These are phyloP conservation scores for Blastobotrys attinorum DNA, from an alignment of 805 yeast genomes.

Conservation along the genomic window DNA sequence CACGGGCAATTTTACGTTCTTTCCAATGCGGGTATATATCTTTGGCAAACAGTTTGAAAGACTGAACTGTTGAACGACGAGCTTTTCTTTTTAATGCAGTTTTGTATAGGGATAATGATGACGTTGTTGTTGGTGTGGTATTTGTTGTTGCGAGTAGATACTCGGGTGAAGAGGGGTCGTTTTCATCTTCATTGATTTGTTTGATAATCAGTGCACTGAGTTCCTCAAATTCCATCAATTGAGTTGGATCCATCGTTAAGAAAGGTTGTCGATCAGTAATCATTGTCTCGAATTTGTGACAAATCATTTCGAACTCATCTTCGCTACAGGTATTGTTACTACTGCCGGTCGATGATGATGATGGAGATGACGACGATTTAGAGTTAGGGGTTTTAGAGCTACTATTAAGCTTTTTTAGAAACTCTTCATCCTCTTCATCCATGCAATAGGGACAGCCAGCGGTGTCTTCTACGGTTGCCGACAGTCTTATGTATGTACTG, in stretches of 20 bases:
- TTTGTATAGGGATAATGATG: conserved; percentile 16
- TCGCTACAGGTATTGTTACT: conserved; percentile 49
- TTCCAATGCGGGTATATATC: conserved; percentile 78
- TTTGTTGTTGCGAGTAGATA: conserved; percentile 15
- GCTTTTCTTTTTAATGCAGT: conserved; percentile 17
- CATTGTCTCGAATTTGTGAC: conserved; percentile 64
- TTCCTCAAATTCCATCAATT: conserved; percentile 63
- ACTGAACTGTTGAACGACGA: conserved; percentile 16
- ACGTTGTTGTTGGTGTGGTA: too few species aligned
- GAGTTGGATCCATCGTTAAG: conserved; percentile 73
- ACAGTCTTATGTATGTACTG: conserved; percentile 71
- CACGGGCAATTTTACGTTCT: conserved; percentile 55
- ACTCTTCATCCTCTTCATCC: conserved; percentile 83
- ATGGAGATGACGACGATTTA: conserved; percentile 14
- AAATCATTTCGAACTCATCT: conserved; percentile 76
- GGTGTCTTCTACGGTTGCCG: conserved; percentile 95
- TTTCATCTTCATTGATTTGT: conserved; percentile 40
- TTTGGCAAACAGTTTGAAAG: conserved; percentile 46
- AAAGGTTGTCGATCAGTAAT: conserved; percentile 83
- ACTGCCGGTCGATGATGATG: too few species aligned
- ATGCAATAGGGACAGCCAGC: conserved; percentile 77
- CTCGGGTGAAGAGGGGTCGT: conserved; percentile 40
- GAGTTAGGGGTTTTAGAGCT: conserved; percentile 21
- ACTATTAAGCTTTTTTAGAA: conserved; percentile 40
- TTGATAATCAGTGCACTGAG: conserved; percentile 40